These are phyloP conservation scores for Saturnispora diversa DNA, from an alignment of 805 yeast species.

Conservation along the genomic window DNA sequence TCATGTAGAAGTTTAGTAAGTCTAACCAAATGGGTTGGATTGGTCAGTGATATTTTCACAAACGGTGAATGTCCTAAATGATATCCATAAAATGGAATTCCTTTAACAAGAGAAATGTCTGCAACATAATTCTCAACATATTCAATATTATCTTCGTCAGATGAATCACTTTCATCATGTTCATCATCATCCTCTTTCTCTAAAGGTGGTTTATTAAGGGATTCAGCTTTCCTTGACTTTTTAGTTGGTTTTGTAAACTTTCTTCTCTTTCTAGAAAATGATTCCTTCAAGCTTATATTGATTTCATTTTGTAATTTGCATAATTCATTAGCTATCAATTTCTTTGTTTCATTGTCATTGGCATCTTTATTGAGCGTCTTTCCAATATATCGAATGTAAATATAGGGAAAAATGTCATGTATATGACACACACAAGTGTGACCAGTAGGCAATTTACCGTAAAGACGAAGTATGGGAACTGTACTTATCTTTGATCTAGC, in stretches of 20 bases:
- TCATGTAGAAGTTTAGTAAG: slow-evolving; percentile 41
- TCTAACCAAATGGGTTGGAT: slow-evolving; percentile 51
- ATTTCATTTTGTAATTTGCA: slow-evolving; percentile 11
- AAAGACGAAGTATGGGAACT: slow-evolving; percentile 73
- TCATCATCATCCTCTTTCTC: slow-evolving; percentile 11
- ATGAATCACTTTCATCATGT: slow-evolving; percentile 13
- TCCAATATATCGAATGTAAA: slow-evolving; percentile 39
- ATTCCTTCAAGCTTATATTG: slow-evolving; percentile 27
- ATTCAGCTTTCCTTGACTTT: not conserved
- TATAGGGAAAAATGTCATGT: slow-evolving; percentile 79
- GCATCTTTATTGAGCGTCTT: slow-evolving; percentile 1
- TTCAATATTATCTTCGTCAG: slow-evolving; percentile 4
- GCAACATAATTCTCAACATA: slow-evolving; percentile 37
- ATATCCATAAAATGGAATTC: slow-evolving; percentile 79
- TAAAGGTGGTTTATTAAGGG: not conserved
- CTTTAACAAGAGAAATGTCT: slow-evolving; percentile 58
- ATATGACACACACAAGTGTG: slow-evolving; percentile 59
- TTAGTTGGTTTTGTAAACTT: not conserved
- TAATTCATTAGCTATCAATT: slow-evolving; percentile 25
- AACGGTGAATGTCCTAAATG: slow-evolving; percentile 55
- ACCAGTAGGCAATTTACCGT: slow-evolving; percentile 60
- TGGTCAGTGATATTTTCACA: slow-evolving; percentile 59
- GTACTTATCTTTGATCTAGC: slow-evolving; percentile 28
- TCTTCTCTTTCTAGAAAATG: slow-evolving; percentile 27
- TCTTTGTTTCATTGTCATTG: slow-evolving; percentile 23